Conservation (phyloP, 257 asterid species). For the Nicotiana knightiana region DNA sequence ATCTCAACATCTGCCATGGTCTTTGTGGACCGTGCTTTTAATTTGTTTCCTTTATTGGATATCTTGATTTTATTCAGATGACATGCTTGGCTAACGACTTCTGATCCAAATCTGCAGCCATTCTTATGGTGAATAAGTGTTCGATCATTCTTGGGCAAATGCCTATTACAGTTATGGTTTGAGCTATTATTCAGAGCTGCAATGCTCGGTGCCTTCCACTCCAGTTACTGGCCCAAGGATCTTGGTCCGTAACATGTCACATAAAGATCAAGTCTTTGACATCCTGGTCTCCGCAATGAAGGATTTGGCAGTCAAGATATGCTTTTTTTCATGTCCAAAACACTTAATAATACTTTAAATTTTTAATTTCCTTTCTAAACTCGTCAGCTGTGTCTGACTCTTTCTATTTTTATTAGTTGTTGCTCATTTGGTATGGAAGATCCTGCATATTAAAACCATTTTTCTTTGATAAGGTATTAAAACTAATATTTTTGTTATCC, state of each 20-base stretch:
- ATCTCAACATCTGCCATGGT: slow-evolving; percentile 33
- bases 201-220: slow-evolving; percentile 85
- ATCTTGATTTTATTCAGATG: not conserved
- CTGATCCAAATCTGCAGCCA: slow-evolving; percentile 58
- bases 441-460: not conserved
- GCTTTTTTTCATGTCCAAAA: not conserved
- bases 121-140: slow-evolving; percentile 95
- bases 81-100: slow-evolving; percentile 6
- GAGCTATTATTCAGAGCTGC: slow-evolving; percentile 89
- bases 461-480: no score
- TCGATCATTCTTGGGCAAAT: slow-evolving; percentile 98
- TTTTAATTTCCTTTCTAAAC: not conserved
- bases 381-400: not conserved
- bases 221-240: slow-evolving; percentile 97
- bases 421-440: not conserved
- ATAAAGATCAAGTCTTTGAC: slow-evolving; percentile 72
- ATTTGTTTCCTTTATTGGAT: not conserved
- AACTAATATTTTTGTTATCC: not conserved
- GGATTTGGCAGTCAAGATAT: slow-evolving; percentile 71
- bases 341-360: not conserved
- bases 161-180: slow-evolving; percentile 78
- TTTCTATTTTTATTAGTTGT: not conserved
- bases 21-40: not conserved
- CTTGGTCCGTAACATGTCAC: slow-evolving; percentile 65
- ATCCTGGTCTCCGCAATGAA: slow-evolving; percentile 77